Percentiles rank a stretch among this genome's conserved stretches.
Conservation (phyloP, 805 yeast genomes). For the Clavispora vitiphila region DNA sequence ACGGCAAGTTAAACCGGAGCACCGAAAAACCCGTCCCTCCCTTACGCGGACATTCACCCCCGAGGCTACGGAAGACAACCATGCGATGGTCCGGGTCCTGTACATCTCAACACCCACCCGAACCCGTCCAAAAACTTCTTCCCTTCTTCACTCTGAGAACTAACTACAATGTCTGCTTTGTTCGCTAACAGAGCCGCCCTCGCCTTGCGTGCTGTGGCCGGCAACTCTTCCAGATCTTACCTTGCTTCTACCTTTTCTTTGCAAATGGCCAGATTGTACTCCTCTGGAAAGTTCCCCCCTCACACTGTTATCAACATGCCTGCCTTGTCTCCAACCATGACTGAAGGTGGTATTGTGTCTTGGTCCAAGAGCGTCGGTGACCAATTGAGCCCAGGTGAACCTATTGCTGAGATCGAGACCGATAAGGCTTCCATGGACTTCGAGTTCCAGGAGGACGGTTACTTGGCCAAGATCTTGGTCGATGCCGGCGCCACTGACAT, state of each 20-base stretch:
- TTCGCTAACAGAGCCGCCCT: constrained; percentile 30
- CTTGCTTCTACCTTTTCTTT: constrained; percentile 17
- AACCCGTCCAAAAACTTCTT: constrained; percentile 2
- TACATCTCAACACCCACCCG: constrained; percentile 5
- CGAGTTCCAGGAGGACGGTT: constrained; percentile 97
- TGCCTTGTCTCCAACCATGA: constrained; percentile 99
- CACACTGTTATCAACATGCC: constrained; percentile 96
- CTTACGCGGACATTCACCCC: constrained; percentile 18
- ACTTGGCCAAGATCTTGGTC: constrained; percentile 77
- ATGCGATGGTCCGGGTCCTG: constrained; percentile 20
- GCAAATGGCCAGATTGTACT: constrained; percentile 36
- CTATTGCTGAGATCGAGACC: constrained; percentile 94
- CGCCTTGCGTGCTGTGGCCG: constrained; percentile 21
- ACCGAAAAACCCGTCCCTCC: not conserved
- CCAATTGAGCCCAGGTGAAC: constrained; percentile 82
- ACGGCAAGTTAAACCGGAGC: not conserved
- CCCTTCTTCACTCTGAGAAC: constrained; percentile 25
- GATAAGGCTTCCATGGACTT: constrained; percentile 98
- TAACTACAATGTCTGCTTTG: constrained; percentile 37
- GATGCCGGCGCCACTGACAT: constrained; percentile 84
- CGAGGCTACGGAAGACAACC: constrained; percentile 27
- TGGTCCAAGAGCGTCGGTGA: constrained; percentile 94
- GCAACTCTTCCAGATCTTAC: constrained; percentile 16
- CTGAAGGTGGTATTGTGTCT: constrained; percentile 84
- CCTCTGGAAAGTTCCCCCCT: constrained; percentile 56